Base-by-base conservation (phyloP, 257 asterid species). In the Orobanche coerulescens region DNA sequence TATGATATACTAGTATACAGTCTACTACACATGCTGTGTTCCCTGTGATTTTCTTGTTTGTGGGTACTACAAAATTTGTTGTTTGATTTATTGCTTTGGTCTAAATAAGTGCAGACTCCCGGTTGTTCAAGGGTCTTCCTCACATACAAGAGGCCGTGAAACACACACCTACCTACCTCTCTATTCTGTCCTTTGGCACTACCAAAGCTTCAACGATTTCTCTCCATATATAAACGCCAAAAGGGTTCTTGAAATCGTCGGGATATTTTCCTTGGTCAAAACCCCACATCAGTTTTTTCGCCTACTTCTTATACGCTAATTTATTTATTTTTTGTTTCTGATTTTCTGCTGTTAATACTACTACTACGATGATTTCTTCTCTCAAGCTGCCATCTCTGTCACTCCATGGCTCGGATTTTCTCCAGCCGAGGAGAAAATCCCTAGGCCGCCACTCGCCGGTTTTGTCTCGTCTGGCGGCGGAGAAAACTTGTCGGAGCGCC, bases 321-420 rank as follows among this genome's bases (percentile, higher is more conserved):
- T 13, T 18, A 7, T 28, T 58, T 5, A 30, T 30, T 6, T 44
- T 3, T 15, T 14, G 58, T 48, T 55, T 16, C 20, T 37, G 47
- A 56, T 22, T 20, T 49, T 20, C 51, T 65, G 58, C 40, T 63
- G 8, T 20, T 43, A 23, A 7, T 47, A 42, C 48, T 42, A 9
- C 6, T 43, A 37, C 40, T 26, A 76, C 70, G 18, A 89, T 87
- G 96, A 85, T 87, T 66, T 77, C 94, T 24, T 82, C 94, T 25
- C 52, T 87, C 63, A 81, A 76, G 49, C 91, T 75, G 44, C 75
- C 95, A 0, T 31, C 64, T 42, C 14, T 69, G 1, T 26, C 79
- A 2, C 24, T 76, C 57, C 64, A 53, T 53, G 82, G 73, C 62
- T 71, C 81, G 13, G 81, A 78, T 65, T 67, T 72, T 28, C 67